Conservation (phyloP, 208 protist species). For the Acanthamoeba rhysodes region DNA sequence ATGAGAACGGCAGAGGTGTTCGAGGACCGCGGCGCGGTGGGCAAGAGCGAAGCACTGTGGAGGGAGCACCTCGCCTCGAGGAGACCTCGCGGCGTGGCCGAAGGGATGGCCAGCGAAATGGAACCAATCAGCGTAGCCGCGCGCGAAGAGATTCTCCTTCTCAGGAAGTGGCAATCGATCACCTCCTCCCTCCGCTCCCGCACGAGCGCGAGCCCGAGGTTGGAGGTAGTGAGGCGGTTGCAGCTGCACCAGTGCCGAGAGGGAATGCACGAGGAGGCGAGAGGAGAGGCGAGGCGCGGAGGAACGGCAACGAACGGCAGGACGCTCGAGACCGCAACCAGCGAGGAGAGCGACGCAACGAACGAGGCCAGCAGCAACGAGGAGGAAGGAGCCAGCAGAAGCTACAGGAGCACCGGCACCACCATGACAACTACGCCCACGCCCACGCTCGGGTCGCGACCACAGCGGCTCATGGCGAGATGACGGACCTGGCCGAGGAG, state of each 20-base stretch:
- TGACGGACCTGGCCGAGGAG: constrained; percentile 33
- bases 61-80: neutral
- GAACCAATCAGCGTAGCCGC: neutral
- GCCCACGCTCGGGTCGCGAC: neutral
- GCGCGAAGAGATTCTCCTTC: neutral
- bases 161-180: neutral
- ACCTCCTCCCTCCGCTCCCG: neutral
- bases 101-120: neutral
- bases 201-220: neutral
- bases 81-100: neutral
- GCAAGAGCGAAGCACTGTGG: neutral
- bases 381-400: neutral
- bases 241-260: neutral
- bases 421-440: neutral
- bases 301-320: neutral
- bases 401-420: neutral
- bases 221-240: neutral
- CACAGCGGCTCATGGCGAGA: neutral
- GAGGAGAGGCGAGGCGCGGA: neutral
- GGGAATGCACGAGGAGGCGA: neutral
- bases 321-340: neutral
- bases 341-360: neutral
- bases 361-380: neutral
- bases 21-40: neutral
- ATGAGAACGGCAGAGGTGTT: neutral